phyloP scores from a whole-genome alignment of 768 basidiomycete genomes.

The Russula vinacea region DNA sequence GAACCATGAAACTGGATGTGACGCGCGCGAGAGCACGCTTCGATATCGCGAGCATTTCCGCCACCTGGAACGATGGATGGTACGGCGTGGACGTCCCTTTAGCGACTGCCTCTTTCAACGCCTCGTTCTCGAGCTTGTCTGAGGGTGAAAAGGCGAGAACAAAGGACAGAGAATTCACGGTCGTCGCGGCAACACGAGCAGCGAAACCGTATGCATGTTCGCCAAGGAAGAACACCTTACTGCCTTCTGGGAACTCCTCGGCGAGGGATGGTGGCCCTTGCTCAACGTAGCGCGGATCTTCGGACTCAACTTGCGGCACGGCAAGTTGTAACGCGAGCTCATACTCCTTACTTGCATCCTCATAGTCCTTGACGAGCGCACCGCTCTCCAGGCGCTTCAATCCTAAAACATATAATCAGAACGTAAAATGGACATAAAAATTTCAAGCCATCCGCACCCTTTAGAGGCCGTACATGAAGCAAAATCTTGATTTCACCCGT shows the following conservation, averaged over 20 bases:
- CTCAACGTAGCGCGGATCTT: conserved; percentile 87
- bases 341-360: conserved; percentile 72
- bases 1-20: conserved; percentile 89
- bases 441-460: conserved; percentile 51
- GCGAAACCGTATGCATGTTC: conserved; percentile 95
- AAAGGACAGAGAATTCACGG: conserved; percentile 69
- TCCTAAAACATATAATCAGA: conserved; percentile 46
- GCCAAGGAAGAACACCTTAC: conserved; percentile 94
- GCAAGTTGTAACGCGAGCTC: conserved; percentile 88
- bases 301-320: conserved; percentile 72
- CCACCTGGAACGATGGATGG: conserved; percentile 73
- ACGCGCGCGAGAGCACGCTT: conserved; percentile 83
- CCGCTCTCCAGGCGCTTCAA: conserved; percentile 85
- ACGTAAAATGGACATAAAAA: background rate
- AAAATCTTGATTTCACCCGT: conserved; percentile 78
- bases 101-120: conserved; percentile 67
- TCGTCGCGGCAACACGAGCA: conserved; percentile 78
- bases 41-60: conserved; percentile 70
- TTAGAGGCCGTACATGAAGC: conserved; percentile 85
- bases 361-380: conserved; percentile 93
- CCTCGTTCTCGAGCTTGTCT: conserved; percentile 74
- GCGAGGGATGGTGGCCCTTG: conserved; percentile 74
- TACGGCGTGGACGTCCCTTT: conserved; percentile 55
- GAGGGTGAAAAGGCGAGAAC: conserved; percentile 89
- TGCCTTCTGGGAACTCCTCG: conserved; percentile 87